phyloP scores from a whole-genome alignment of 2,329 filamentous ascomycete species.

The Calonectria fujianensis region DNA sequence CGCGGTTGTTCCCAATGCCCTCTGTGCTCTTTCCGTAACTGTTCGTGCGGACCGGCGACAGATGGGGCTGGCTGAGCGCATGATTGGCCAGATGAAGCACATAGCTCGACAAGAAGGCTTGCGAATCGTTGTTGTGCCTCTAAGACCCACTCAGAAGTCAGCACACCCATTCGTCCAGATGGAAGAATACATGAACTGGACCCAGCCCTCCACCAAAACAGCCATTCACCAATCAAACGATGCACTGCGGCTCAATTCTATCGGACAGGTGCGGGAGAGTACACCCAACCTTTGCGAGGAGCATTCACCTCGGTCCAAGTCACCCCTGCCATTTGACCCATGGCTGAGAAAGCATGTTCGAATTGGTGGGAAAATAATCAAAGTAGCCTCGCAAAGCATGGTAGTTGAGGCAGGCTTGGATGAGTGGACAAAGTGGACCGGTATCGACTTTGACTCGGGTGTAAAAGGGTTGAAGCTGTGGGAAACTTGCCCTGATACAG shows the following conservation, averaged over 20 bases:
- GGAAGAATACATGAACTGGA: conserved; percentile 13
- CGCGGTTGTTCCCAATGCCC: background rate
- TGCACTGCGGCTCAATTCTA: background rate
- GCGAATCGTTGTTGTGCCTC: background rate
- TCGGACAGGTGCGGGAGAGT: background rate
- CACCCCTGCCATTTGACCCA: background rate
- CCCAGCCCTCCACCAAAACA: background rate
- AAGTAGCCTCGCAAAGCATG: background rate
- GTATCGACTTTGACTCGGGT: background rate
- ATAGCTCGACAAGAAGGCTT: background rate
- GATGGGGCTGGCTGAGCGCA: conserved; percentile 2
- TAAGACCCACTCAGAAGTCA: background rate
- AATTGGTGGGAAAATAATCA: background rate
- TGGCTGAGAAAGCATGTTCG: conserved; percentile 2
- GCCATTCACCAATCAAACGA: background rate
- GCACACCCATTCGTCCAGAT: background rate
- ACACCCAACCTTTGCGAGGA: background rate
- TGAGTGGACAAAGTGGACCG: conserved; percentile 2
- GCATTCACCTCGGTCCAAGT: background rate
- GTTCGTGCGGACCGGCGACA: conserved; percentile 5
- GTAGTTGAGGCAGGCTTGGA: background rate
- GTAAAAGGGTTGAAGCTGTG: background rate
- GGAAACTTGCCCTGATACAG: background rate
- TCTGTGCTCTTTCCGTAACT: conserved; percentile 1
- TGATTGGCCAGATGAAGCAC: conserved; percentile 10